Base-by-base conservation (phyloP, 768 basidiomycete species). In the Serendipita sp. region DNA sequence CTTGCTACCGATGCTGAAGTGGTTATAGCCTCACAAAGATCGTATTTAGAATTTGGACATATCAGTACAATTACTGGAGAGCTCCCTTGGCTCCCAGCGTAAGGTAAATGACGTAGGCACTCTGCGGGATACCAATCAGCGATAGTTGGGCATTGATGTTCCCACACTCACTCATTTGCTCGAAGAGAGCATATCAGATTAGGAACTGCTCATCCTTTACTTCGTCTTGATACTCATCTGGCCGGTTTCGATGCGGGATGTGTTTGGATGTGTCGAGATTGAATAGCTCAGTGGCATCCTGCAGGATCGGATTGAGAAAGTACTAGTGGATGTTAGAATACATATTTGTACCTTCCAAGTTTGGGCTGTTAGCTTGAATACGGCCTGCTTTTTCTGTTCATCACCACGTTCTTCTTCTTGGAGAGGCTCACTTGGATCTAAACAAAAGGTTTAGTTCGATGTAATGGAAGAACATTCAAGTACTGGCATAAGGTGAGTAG, bases 251-350 rank as follows among this genome's bases (percentile, higher is more conserved):
- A n/a, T 60, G 56, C 16, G 56, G 56, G 11, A 60, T 60, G 30
- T 60, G 18, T 18, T 34, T 78, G 1, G 89, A 78, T 67, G 86
- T 78, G 0, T 74, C 85, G 69, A 97, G 94, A 37, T 88, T 75
- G 75, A 93, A 96, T 0, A 88, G 81, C 67, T 92, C 82, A 69
- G 90, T 96, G 5, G 95, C 92, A 10, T 86, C 82, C 92, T 95
- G 70, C 38, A 48, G 15, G 32, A 38, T 13, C n/a, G 24, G 37
- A 41, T 63, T 8, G 3, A 46, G 45, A 34, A n/a, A 3, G 8
- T 44, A 15, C 28, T 24, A 15, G 54, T 45, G 28, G n/a, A 47
- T 44, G 13, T 41, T 41, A 7, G 41, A 5, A 41, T 10, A 32
- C 28, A 34, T 32, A 13, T 13, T 72, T 79, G 58, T 68, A 92